phyloP scores from a whole-genome alignment of 495 filamentous ascomycete genomes.

The Penicillium coffeae region DNA sequence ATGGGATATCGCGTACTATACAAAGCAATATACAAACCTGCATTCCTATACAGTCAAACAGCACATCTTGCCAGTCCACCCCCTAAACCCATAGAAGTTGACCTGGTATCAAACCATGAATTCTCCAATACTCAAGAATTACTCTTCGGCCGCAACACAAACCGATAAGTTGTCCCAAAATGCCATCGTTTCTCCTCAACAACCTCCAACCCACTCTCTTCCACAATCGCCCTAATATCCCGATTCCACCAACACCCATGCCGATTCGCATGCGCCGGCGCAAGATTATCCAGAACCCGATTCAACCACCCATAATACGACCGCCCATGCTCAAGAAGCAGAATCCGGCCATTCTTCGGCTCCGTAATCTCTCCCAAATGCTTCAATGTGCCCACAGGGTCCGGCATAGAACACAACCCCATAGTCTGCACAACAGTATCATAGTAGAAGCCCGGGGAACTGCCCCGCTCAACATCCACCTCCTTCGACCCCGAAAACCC shows the following conservation, averaged over 20 bases:
- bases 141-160: slow-evolving; percentile 52
- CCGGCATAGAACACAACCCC: slow-evolving; percentile 80
- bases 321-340: slow-evolving; percentile 89
- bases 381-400: slow-evolving; percentile 65
- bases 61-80: no score
- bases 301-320: slow-evolving; percentile 77
- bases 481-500: no score
- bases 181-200: slow-evolving; percentile 65
- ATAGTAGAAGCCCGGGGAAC: slow-evolving; percentile 39
- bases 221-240: slow-evolving; percentile 77
- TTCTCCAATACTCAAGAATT: no score
- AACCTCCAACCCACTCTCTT: slow-evolving; percentile 78
- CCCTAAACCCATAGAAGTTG: no score
- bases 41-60: no score
- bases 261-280: slow-evolving; percentile 69
- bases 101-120: no score
- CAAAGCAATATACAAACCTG: no score
- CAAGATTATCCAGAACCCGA: slow-evolving; percentile 68
- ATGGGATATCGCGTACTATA: no score
- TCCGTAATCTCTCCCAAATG: slow-evolving; percentile 42
- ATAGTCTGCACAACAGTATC: slow-evolving; percentile 92
- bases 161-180: slow-evolving; percentile 72
- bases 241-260: slow-evolving; percentile 98
- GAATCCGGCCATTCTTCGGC: slow-evolving; percentile 60
- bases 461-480: background rate